phyloP scores from a whole-genome alignment of 495 filamentous ascomycete species.

The Penicillium goetzii region DNA sequence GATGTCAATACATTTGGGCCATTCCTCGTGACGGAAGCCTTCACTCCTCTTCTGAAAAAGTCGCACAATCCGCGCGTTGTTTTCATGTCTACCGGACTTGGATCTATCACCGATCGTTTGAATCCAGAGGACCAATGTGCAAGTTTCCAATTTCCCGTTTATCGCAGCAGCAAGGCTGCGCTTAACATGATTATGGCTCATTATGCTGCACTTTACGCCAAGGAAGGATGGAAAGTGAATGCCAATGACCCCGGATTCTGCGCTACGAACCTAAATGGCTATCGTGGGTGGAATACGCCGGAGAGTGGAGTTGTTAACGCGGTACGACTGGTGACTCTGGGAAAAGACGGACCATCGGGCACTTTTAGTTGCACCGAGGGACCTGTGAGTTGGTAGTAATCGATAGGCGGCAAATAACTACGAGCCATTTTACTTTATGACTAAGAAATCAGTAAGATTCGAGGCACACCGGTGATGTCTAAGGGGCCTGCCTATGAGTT shows the following conservation, averaged over 20 bases:
- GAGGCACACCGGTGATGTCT: no score
- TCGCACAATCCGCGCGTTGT: not conserved
- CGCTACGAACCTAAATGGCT: not conserved
- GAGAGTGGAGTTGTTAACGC: not conserved
- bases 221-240: not conserved
- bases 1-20: not conserved
- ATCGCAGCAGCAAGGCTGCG: not conserved
- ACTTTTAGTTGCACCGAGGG: not conserved
- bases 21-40: not conserved
- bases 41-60: not conserved
- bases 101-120: not conserved
- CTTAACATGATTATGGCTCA: conserved; percentile 7
- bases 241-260: not conserved
- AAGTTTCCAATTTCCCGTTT: not conserved
- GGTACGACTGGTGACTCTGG: conserved; percentile 2
- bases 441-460: no score
- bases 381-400: not conserved
- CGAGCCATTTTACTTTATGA: no score
- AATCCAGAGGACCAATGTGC: conserved; percentile 3
- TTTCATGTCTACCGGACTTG: not conserved
- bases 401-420: no score
- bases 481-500: no score
- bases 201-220: not conserved
- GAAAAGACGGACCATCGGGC: not conserved
- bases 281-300: not conserved